Evolutionary conservation across 257 asterid genomes (phyloP).

Genomic region (Petrea volubilis): DNA sequence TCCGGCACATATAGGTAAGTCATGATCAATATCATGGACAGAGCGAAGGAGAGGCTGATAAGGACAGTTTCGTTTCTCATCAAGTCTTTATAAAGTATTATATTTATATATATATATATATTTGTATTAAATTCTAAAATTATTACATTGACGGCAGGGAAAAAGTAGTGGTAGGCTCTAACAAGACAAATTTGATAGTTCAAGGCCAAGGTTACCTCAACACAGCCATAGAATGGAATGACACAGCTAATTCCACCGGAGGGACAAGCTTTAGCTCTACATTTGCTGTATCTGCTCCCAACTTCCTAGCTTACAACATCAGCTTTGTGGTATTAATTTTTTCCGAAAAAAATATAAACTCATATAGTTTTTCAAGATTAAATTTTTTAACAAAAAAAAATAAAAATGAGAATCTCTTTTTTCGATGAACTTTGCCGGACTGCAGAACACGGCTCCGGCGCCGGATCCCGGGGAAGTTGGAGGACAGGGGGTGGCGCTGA

Average conservation of each 20-base stretch:
- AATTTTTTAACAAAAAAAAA: too few species aligned
- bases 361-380: background rate
- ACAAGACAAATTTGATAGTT: conserved; percentile 67
- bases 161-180: conserved; percentile 54
- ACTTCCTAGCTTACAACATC: conserved; percentile 73
- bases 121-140: background rate
- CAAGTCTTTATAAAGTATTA: too few species aligned
- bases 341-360: background rate
- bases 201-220: conserved; percentile 73
- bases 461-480: conserved; percentile 70
- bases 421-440: background rate
- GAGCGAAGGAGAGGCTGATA: too few species aligned
- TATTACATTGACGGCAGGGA: conserved; percentile 42
- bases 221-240: conserved; percentile 78
- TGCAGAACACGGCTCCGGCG: conserved; percentile 76
- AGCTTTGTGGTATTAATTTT: conserved; percentile 62
- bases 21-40: too few species aligned
- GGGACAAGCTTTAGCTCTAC: conserved; percentile 65
- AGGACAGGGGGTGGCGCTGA: conserved; percentile 72
- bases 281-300: conserved; percentile 46
- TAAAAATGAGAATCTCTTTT: background rate
- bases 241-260: conserved; percentile 80
- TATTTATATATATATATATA: background rate
- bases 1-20: conserved; percentile 72
- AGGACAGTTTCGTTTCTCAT: too few species aligned